Base-by-base conservation (phyloP, 2,329 filamentous ascomycete genomes). In the Lachnum nothofagi region DNA sequence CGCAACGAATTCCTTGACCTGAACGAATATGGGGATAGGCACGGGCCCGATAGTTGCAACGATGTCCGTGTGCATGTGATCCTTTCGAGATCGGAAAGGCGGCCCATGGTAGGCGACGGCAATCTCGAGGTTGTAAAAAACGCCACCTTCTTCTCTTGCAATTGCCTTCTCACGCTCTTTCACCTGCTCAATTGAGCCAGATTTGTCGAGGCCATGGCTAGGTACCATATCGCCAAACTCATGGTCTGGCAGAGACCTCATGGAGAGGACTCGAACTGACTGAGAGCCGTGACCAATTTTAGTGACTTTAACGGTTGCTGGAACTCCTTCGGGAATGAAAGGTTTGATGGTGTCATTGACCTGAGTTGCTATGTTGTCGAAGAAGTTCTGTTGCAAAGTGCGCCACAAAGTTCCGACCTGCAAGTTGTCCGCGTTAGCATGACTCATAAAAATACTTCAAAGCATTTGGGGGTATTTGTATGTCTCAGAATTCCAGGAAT, bases 171-270 rank as follows among this genome's bases (percentile, higher is more conserved):
- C 54, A n/a, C 52, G 46, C 43, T 43, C 49, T 14, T 51, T 44
- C 8, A 40, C 25, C 17, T 54, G 34, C 2, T 38, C 49, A 7
- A 39, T 17, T 3, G 51, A 52, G 14, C 48, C 54, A 16, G 50
- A 49, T 31, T 54, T 51, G 20, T 48, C 24, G 20, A 52, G 22
- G 14, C 54, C 52, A 33, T 57, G 54, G 9, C 46, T 38, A 17
- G 55, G 55, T 23, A 55, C 52, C 23, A 57, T 8, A 5, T 48
- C 55, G 1, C 55, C 55, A 41, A 57, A 57, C 38, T 57, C 55
- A n/a, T 47, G 53, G 33, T 57, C 52, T 5, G 54, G 54, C 12
- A 57, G 52, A n/a, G 54, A 57, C 34, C 54, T 43, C 54, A 57
- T 57, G 1, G 54, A 57, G 1, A 57, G 42, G 14, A 57, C 35